Evolutionary conservation across 371 early-diverging fungal genomes (phyloP).

Genomic region (Gilbertella persicaria): DNA sequence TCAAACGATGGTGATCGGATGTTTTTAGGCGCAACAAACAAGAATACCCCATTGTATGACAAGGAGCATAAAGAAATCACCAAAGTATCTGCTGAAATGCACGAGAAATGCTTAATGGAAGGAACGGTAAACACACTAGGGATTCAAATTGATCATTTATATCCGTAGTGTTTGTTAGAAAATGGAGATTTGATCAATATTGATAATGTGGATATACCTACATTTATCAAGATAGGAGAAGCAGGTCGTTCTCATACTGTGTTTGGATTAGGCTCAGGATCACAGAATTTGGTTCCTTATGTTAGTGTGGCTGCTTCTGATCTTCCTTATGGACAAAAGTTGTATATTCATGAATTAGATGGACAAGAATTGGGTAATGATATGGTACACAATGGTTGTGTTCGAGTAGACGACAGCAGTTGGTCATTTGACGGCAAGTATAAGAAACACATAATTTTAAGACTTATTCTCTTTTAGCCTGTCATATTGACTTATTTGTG

Average conservation of each 20-base stretch:
- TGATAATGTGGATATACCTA: slow-evolving; percentile 8
- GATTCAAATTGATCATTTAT: background rate
- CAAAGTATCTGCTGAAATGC: slow-evolving; percentile 16
- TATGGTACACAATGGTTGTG: slow-evolving; percentile 40
- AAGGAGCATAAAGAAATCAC: slow-evolving; percentile 16
- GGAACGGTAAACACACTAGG: slow-evolving; percentile 29
- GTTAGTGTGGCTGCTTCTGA: slow-evolving; percentile 40
- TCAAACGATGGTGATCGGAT: slow-evolving; percentile 24
- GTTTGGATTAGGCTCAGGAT: slow-evolving; percentile 38
- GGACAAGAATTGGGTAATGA: slow-evolving; percentile 24
- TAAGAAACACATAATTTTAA: too few relatives aligned
- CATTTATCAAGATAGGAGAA: slow-evolving; percentile 26
- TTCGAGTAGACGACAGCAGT: slow-evolving; percentile 45
- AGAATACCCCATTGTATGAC: slow-evolving; percentile 3
- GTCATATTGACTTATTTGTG: slow-evolving; percentile 47
- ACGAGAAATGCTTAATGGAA: slow-evolving; percentile 35
- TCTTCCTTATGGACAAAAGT: slow-evolving; percentile 28
- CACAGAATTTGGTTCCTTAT: slow-evolving; percentile 34
- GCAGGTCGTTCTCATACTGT: slow-evolving; percentile 18
- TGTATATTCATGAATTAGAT: slow-evolving; percentile 33
- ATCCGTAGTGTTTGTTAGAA: slow-evolving; percentile 28
- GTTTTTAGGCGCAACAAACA: slow-evolving; percentile 13
- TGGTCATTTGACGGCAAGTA: slow-evolving; percentile 34
- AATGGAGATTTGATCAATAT: slow-evolving; percentile 34
- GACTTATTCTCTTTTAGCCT: slow-evolving; percentile 14